phyloP scores from a whole-genome alignment of 345 rosid species.

The Gynandropsis gynandra region DNA sequence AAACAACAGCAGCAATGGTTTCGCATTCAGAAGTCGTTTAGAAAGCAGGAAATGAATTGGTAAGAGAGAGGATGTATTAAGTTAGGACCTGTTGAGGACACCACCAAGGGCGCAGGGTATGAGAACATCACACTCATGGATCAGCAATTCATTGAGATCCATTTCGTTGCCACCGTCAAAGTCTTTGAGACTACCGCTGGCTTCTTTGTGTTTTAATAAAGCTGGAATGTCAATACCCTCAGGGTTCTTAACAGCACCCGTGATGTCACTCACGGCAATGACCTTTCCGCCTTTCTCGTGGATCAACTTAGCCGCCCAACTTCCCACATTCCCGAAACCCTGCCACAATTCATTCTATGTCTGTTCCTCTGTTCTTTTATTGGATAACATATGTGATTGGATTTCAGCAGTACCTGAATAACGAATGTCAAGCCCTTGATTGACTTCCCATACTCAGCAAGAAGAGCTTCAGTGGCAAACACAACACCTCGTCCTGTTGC shows the following conservation, averaged over 20 bases:
- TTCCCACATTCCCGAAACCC: slow-evolving; percentile 99
- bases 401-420: slow-evolving; percentile 56
- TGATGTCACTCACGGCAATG: slow-evolving; percentile 85
- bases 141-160: slow-evolving; percentile 56
- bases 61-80: not conserved
- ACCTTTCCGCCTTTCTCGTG: slow-evolving; percentile 92
- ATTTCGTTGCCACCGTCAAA: slow-evolving; percentile 71
- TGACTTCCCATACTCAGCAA: slow-evolving; percentile 77
- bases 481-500: slow-evolving; percentile 97
- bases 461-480: slow-evolving; percentile 84
- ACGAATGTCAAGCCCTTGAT: slow-evolving; percentile 73
- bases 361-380: not conserved
- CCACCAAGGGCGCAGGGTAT: slow-evolving; percentile 96
- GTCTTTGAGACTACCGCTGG: slow-evolving; percentile 48
- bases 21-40: too few relatives aligned
- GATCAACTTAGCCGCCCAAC: slow-evolving; percentile 84
- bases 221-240: slow-evolving; percentile 66
- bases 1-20: too few relatives aligned
- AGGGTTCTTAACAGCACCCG: slow-evolving; percentile 83
- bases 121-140: slow-evolving; percentile 96
- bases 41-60: not conserved
- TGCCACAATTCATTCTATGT: slow-evolving; percentile 13
- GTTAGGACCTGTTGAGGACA: slow-evolving; percentile 68
- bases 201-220: slow-evolving; percentile 53
- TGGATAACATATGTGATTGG: not conserved